phyloP scores from a whole-genome alignment of 257 asterid species.

The Gentiana dahurica region DNA sequence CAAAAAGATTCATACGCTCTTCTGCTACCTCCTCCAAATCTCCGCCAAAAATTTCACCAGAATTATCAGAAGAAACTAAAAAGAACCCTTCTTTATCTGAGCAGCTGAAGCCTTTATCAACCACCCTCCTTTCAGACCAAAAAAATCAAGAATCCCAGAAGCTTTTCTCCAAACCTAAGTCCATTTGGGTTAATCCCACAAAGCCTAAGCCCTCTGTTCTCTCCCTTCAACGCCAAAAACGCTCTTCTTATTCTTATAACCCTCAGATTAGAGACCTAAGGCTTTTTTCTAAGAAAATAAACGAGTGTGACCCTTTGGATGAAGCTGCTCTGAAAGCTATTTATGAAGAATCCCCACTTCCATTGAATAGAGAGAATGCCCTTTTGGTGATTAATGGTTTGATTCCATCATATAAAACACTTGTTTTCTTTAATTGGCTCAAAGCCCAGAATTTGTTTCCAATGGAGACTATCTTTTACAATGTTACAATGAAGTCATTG shows the following conservation, averaged over 20 bases:
- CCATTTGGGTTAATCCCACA: slow-evolving; percentile 91
- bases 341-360: slow-evolving; percentile 48
- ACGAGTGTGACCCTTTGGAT: slow-evolving; percentile 35
- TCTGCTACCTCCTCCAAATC: slow-evolving; percentile 35
- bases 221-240: slow-evolving; percentile 77
- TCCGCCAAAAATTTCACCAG: slow-evolving; percentile 16
- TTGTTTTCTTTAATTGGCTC: slow-evolving; percentile 71
- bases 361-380: slow-evolving; percentile 53
- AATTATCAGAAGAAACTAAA: background rate
- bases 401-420: slow-evolving; percentile 57
- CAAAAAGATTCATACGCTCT: slow-evolving; percentile 29
- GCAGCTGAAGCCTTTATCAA: slow-evolving; percentile 73
- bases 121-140: slow-evolving; percentile 57
- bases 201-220: slow-evolving; percentile 74
- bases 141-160: slow-evolving; percentile 25
- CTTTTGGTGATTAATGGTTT: slow-evolving; percentile 61
- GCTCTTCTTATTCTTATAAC: slow-evolving; percentile 40
- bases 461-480: slow-evolving; percentile 79
- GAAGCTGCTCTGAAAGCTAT: slow-evolving; percentile 48
- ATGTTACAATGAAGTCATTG: slow-evolving; percentile 81
- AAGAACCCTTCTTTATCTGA: slow-evolving; percentile 64
- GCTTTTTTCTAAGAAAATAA: slow-evolving; percentile 50
- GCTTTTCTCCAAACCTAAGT: slow-evolving; percentile 65
- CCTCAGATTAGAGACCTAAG: slow-evolving; percentile 66
- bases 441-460: slow-evolving; percentile 49